A percentile compares a stretch with the other conserved stretches of the same genome.
Conservation (phyloP, 208 protist genomes). For the Acanthamoeba castellanii region DNA sequence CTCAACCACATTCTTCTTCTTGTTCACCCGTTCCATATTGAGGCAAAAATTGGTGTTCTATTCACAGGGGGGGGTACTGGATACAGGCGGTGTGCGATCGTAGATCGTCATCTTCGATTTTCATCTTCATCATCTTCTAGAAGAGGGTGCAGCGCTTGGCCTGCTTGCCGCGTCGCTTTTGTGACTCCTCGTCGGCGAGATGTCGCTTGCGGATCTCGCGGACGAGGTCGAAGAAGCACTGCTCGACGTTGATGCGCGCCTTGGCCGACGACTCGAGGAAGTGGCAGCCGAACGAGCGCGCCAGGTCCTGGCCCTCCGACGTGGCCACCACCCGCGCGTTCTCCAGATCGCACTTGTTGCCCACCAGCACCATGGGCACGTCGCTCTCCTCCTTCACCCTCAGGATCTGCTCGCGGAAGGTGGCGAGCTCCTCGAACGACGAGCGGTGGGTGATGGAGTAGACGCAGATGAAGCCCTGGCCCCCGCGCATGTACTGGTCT, state of each 20-base stretch:
- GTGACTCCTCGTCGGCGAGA: background rate
- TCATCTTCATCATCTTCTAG: background rate
- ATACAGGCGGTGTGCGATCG: too few relatives aligned
- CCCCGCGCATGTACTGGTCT: constrained; percentile 79
- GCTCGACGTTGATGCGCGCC: constrained; percentile 78
- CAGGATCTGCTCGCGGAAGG: constrained; percentile 82
- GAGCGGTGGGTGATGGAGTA: constrained; percentile 79
- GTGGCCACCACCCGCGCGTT: constrained; percentile 65
- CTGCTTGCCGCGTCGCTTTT: background rate
- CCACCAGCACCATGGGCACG: constrained; percentile 87
- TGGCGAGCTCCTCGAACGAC: constrained; percentile 78
- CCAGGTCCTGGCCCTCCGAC: constrained; percentile 71
- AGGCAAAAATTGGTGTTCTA: background rate
- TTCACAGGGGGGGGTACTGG: background rate
- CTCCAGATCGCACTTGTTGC: constrained; percentile 87
- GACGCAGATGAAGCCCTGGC: constrained; percentile 84
- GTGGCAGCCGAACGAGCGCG: constrained; percentile 72
- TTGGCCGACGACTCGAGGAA: constrained; percentile 85
- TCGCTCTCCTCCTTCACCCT: constrained; percentile 84
- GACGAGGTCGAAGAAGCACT: constrained; percentile 81
- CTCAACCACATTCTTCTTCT: background rate
- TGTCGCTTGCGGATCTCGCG: constrained; percentile 74
- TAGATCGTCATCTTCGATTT: too few relatives aligned
- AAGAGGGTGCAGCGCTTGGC: background rate
- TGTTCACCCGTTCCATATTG: too few relatives aligned